phyloP scores from a whole-genome alignment of 805 yeast genomes.

The Yamadazyma nakazawae region DNA sequence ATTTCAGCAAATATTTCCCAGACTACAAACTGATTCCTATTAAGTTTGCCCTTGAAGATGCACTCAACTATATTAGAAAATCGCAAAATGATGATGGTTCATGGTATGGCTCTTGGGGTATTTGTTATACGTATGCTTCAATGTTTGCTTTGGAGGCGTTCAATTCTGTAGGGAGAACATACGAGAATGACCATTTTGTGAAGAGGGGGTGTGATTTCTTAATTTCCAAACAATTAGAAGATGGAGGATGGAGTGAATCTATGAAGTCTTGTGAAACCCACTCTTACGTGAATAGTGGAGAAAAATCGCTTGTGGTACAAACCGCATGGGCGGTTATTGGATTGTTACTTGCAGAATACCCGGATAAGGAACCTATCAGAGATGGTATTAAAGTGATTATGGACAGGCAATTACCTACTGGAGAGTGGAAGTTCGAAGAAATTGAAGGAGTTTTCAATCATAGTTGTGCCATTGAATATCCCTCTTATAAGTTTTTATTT shows the following conservation, averaged over 20 bases:
- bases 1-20: slow-evolving; percentile 62
- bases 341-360: slow-evolving; percentile 75
- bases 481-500: slow-evolving; percentile 84
- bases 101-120: slow-evolving; percentile 99
- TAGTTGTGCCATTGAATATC: slow-evolving; percentile 87
- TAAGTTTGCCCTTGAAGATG: slow-evolving; percentile 64
- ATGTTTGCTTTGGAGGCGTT: slow-evolving; percentile 98
- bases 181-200: slow-evolving; percentile 60
- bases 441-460: slow-evolving; percentile 97
- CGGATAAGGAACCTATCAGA: slow-evolving; percentile 58
- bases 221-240: slow-evolving; percentile 66
- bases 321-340: slow-evolving; percentile 93
- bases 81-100: slow-evolving; percentile 81
- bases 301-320: slow-evolving; percentile 69
- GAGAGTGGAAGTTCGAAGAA: slow-evolving; percentile 83
- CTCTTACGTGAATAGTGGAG: slow-evolving; percentile 62
- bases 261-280: slow-evolving; percentile 86
- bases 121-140: slow-evolving; percentile 91
- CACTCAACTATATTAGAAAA: slow-evolving; percentile 64
- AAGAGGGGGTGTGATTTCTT: slow-evolving; percentile 82
- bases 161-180: slow-evolving; percentile 60
- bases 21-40: slow-evolving; percentile 68
- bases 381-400: slow-evolving; percentile 63
- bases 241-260: slow-evolving; percentile 98
- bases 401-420: slow-evolving; percentile 63